Percentiles rank a stretch among this genome's conserved stretches.
Conservation (phyloP, 352 stramenopile genomes). For the Globisporangium splendens region DNA sequence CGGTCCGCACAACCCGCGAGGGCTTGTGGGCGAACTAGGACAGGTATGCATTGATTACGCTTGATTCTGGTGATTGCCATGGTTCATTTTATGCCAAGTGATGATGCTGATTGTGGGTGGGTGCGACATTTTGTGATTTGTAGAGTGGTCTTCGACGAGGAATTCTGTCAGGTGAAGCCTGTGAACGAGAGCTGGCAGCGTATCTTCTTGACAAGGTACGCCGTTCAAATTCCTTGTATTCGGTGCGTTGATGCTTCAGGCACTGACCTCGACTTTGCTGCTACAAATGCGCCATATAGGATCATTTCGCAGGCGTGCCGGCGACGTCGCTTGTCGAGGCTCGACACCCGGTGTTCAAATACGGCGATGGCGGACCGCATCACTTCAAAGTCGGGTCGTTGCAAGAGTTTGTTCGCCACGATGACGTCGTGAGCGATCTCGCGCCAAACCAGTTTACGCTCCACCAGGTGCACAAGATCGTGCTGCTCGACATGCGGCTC, state of each 20-base stretch:
- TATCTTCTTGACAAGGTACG: conserved; percentile 93
- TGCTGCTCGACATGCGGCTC: conserved; percentile 97
- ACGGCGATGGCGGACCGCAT: conserved; percentile 39
- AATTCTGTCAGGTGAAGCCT: conserved; percentile 95
- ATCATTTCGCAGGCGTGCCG: conserved; percentile 80
- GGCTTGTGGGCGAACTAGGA: conserved; percentile 81
- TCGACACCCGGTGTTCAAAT: conserved; percentile 77
- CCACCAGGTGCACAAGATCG: conserved; percentile 98
- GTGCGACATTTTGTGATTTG: not conserved
- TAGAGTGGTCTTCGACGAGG: conserved; percentile 86
- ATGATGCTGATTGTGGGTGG: not conserved
- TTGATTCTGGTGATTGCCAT: not conserved
- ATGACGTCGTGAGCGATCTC: conserved; percentile 94
- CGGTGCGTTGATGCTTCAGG: conserved; percentile 1
- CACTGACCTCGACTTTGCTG: too few relatives aligned
- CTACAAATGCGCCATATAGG: conserved; percentile 18
- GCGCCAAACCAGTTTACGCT: conserved; percentile 86
- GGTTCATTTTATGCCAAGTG: not conserved
- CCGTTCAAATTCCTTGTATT: not conserved
- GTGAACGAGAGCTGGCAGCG: conserved; percentile 95
- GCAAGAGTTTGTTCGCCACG: conserved; percentile 95
- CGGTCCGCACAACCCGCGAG: conserved; percentile 96
- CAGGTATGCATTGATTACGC: conserved; percentile 28
- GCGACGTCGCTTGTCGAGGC: conserved; percentile 79
- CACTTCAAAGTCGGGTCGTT: conserved; percentile 95